Evolutionary conservation across 2,329 filamentous ascomycete genomes (phyloP).

Genomic region (Exophiala sideris): DNA sequence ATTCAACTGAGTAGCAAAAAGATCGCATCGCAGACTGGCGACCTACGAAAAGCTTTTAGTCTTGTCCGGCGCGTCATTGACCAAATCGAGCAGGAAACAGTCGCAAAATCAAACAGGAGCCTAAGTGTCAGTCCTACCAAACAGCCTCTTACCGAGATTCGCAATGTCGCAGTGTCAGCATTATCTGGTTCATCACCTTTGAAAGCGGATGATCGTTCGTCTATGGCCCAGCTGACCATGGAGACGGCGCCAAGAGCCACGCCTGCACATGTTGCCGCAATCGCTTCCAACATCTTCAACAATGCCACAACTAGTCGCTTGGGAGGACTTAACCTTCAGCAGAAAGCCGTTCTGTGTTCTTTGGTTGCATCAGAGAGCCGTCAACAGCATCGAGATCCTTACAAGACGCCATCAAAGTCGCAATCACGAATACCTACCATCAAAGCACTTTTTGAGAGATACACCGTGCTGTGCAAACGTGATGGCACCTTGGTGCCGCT

Average conservation of each 20-base stretch:
- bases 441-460: slow-evolving; percentile 79
- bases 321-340: slow-evolving; percentile 85
- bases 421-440: slow-evolving; percentile 66
- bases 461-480: slow-evolving; percentile 74
- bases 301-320: slow-evolving; percentile 84
- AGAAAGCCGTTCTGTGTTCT: slow-evolving; percentile 90
- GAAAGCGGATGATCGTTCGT: slow-evolving; percentile 38
- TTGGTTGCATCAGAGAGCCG: slow-evolving; percentile 77
- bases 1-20: slow-evolving; percentile 94
- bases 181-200: slow-evolving; percentile 48
- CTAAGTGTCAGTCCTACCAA: slow-evolving; percentile 64
- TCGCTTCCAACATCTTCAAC: slow-evolving; percentile 84
- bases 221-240: slow-evolving; percentile 61
- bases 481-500: slow-evolving; percentile 80
- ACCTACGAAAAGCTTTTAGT: slow-evolving; percentile 92
- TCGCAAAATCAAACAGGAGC: slow-evolving; percentile 59
- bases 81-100: slow-evolving; percentile 79
- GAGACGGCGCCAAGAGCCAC: slow-evolving; percentile 83
- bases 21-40: slow-evolving; percentile 88
- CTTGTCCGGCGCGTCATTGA: slow-evolving; percentile 88
- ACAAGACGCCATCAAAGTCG: slow-evolving; percentile 59
- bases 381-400: slow-evolving; percentile 41
- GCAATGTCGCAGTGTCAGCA: slow-evolving; percentile 49
- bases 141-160: slow-evolving; percentile 74
- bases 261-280: slow-evolving; percentile 85